Conservation (phyloP, 192 early-diverging fungal species). For the Phycomyces blakesleeanus region DNA sequence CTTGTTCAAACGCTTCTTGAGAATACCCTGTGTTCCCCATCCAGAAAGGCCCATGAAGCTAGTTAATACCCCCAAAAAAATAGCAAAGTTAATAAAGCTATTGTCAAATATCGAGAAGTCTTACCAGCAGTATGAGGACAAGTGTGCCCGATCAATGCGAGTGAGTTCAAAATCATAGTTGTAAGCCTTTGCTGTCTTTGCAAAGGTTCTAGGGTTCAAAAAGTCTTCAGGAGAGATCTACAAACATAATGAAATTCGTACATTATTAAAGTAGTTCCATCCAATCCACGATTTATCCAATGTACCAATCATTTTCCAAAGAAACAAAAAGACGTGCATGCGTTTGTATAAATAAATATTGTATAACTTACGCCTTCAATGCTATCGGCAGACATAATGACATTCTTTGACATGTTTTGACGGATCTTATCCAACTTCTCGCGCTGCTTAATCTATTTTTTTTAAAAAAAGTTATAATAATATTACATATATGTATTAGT, state of each 20-base stretch:
- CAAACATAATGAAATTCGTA: neutral
- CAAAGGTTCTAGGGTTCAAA: conserved; percentile 34
- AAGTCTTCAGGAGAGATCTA: conserved; percentile 42
- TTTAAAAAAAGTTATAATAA: neutral
- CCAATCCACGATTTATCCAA: neutral
- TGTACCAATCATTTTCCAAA: no score
- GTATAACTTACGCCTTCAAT: conserved; percentile 31
- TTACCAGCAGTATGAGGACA: conserved; percentile 47
- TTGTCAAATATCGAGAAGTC: neutral
- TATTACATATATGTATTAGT: neutral
- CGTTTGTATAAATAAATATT: neutral
- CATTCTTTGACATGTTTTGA: conserved; percentile 40
- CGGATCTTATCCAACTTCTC: conserved; percentile 46
- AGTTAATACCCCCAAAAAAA: neutral
- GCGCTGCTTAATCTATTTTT: conserved; percentile 36
- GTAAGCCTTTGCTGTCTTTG: conserved; percentile 38
- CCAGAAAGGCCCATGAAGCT: conserved; percentile 50
- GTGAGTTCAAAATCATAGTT: conserved; percentile 40
- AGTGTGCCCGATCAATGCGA: conserved; percentile 44
- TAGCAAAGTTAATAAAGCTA: neutral
- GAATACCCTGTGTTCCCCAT: conserved; percentile 44
- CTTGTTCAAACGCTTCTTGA: conserved; percentile 39
- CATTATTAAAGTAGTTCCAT: neutral
- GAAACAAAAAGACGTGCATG: no score
- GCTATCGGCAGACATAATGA: conserved; percentile 36